Base-by-base conservation (phyloP, 345 rosid genomes). In the Microthlaspi erraticum region DNA sequence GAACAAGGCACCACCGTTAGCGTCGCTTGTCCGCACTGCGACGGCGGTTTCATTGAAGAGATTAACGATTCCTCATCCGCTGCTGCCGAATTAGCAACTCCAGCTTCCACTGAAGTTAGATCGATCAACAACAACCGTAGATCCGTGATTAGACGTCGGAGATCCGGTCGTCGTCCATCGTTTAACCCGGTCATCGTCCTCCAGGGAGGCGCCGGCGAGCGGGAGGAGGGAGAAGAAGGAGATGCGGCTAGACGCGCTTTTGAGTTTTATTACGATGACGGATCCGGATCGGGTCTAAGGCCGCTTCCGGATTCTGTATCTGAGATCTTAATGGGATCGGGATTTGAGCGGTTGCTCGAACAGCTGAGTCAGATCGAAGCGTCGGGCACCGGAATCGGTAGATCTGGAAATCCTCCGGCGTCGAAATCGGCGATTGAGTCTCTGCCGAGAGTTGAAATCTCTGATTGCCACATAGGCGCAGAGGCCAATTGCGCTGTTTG, bases 401-500 rank as follows among this genome's bases (percentile, higher is more conserved):
- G 94, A 51, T 66, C 83, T 2, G 92, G 84, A 23, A 86, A 81
- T 58, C 86, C 83, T 2, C 92, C 97, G 8, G 94, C 97, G 9
- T 88, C 97, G 3, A 90, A 88, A 74, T 87, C 89, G 10, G 92
- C 84, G 42, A 81, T 88, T 29, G 97, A 90, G 63, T 81, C 88
- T 8, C 79, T 90, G 75, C 88, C 90, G 20, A 69, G 80, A 44
- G 64, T 90, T 5, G 86, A 81, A 67, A 85, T 90, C 42, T 51
- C 74, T 0, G 79, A 73, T 9, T 52, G 58, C 26, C 89, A 86
- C 51, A 60, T 81, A 5, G 51, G 32, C 12, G 54, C 83, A 6
- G 97, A 88, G 46, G 67, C 53, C 16, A 86, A 84, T 79, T 90
- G 97, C 55, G 97, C 94, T 0, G 88, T 90, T 0, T 90, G 94